Percentiles rank a stretch among this genome's conserved stretches.
Evolutionary conservation across 768 basidiomycete genomes (phyloP).

Genomic region (Botryobasidium botryosum): DNA sequence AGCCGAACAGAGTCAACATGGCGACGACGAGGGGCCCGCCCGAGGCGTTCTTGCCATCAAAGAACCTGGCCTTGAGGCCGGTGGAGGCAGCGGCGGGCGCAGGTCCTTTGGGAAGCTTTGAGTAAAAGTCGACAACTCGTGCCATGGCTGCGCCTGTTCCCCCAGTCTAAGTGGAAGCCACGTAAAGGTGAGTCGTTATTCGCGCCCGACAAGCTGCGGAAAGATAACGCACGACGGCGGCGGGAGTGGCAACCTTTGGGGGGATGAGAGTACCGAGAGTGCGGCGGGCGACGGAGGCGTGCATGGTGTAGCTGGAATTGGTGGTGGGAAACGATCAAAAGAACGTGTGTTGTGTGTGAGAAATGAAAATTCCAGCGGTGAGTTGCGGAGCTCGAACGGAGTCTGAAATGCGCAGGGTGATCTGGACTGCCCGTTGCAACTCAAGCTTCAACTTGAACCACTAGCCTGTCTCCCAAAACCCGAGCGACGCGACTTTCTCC

Average conservation of each 20-base stretch:
- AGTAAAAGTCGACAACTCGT: conserved; percentile 89
- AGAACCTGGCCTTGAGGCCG: conserved; percentile 65
- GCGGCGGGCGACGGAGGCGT: conserved; percentile 68
- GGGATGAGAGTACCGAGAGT: conserved; percentile 75
- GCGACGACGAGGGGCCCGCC: conserved; percentile 46
- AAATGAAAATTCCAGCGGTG: no score
- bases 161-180: conserved; percentile 31
- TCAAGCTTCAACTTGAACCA: no score
- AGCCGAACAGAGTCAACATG: conserved; percentile 47
- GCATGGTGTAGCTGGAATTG: conserved; percentile 30
- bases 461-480: no score
- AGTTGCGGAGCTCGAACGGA: no score
- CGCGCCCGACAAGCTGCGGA: background rate
- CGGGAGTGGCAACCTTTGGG: conserved; percentile 88
- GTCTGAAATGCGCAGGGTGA: no score
- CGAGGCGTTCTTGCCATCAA: conserved; percentile 74
- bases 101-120: conserved; percentile 84
- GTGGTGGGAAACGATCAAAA: no score
- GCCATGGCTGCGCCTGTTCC: conserved; percentile 66
- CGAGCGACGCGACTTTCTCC: no score
- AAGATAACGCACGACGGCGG: conserved; percentile 51
- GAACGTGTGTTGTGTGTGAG: no score
- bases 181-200: background rate
- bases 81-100: conserved; percentile 36
- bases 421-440: no score